A percentile compares a stretch with the other conserved stretches of the same genome.
Conservation (phyloP, 805 yeast genomes). For the Candida methanosorbosa region DNA sequence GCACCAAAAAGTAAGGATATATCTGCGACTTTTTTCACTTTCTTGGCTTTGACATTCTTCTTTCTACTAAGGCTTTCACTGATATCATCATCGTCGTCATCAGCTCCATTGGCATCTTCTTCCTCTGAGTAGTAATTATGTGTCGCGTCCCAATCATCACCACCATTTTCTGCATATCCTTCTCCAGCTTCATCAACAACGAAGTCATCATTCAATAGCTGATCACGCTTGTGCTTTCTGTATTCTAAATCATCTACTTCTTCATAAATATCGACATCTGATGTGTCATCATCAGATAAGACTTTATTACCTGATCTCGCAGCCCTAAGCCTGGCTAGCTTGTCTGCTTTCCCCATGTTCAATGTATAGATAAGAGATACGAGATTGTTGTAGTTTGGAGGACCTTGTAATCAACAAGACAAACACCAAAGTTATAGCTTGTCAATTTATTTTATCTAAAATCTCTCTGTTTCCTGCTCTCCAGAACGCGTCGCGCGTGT, state of each 20-base stretch:
- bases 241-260: constrained; percentile 79
- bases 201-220: constrained; percentile 82
- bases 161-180: constrained; percentile 92
- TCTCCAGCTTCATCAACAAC: constrained; percentile 91
- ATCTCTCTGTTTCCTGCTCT: too few species aligned
- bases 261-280: constrained; percentile 63
- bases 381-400: too few species aligned
- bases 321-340: constrained; percentile 52
- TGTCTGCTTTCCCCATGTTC: constrained; percentile 26
- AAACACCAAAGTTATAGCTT: too few species aligned
- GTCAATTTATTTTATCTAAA: too few species aligned
- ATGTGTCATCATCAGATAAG: constrained; percentile 27
- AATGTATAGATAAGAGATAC: too few species aligned
- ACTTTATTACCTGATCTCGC: constrained; percentile 53
- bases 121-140: constrained; percentile 51
- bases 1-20: constrained; percentile 42
- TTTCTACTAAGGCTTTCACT: constrained; percentile 19
- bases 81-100: constrained; percentile 14
- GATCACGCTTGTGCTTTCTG: constrained; percentile 67
- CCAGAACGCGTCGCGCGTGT: too few species aligned
- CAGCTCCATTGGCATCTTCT: constrained; percentile 25
- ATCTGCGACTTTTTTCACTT: constrained; percentile 19
- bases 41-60: constrained; percentile 24
- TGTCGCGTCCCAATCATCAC: constrained; percentile 73
- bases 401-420: too few species aligned